phyloP scores from a whole-genome alignment of 768 basidiomycete species.

The Clathrus columnatus region DNA sequence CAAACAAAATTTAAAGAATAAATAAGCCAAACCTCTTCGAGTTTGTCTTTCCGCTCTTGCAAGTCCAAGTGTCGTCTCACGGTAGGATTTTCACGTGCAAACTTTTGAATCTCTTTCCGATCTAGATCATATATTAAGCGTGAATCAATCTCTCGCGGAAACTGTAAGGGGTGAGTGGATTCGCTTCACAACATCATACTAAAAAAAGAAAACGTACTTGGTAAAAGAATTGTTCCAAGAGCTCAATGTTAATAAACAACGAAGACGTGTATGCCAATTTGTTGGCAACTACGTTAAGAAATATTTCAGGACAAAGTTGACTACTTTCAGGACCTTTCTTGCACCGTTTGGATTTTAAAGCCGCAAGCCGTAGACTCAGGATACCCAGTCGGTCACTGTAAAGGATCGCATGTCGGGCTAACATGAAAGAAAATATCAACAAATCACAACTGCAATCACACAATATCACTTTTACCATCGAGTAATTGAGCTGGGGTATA shows the following conservation, averaged over 20 bases:
- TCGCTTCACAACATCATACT: neutral
- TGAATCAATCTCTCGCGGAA: slow-evolving; percentile 96
- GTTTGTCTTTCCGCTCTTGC: slow-evolving; percentile 94
- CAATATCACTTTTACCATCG: slow-evolving; percentile 52
- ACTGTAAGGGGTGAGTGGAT: slow-evolving; percentile 38
- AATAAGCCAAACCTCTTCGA: slow-evolving; percentile 66
- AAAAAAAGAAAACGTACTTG: slow-evolving; percentile 48
- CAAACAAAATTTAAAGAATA: slow-evolving; percentile 1
- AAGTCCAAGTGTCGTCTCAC: slow-evolving; percentile 83
- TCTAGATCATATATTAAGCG: slow-evolving; percentile 90
- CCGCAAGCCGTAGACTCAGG: slow-evolving; percentile 77
- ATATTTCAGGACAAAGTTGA: slow-evolving; percentile 90
- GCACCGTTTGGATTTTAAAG: slow-evolving; percentile 86
- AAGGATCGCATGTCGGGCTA: slow-evolving; percentile 88
- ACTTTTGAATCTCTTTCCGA: slow-evolving; percentile 77
- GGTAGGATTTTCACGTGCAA: slow-evolving; percentile 92
- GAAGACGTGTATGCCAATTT: slow-evolving; percentile 93
- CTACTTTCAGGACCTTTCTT: slow-evolving; percentile 80
- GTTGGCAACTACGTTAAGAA: slow-evolving; percentile 93
- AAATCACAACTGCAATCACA: neutral
- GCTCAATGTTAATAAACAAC: slow-evolving; percentile 98
- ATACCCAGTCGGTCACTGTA: slow-evolving; percentile 75
- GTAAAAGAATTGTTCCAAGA: slow-evolving; percentile 98
- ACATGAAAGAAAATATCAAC: slow-evolving; percentile 2
- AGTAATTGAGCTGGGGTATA: slow-evolving; percentile 87